phyloP scores from a whole-genome alignment of 257 asterid genomes.

The Anisodus tanguticus region DNA sequence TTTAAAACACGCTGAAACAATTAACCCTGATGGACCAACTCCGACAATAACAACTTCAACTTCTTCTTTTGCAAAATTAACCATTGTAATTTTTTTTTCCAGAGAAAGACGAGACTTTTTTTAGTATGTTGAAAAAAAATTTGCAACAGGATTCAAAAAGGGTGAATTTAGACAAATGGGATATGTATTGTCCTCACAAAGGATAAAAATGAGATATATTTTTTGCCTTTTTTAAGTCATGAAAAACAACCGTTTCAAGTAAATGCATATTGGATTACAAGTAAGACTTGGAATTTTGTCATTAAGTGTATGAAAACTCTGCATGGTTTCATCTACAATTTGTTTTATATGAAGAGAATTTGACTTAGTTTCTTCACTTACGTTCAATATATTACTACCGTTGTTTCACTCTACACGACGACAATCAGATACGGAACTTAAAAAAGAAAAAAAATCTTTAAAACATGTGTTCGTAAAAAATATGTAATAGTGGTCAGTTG shows the following conservation, averaged over 20 bases:
- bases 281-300: neutral
- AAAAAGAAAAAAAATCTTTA: neutral
- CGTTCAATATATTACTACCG: too few species aligned
- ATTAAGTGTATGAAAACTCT: neutral
- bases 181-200: neutral
- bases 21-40: constrained; percentile 69
- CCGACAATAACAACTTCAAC: constrained; percentile 49
- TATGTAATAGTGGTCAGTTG: too few species aligned
- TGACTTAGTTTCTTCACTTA: too few species aligned
- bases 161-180: neutral
- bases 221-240: neutral
- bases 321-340: neutral
- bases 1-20: constrained; percentile 62
- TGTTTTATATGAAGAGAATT: constrained; percentile 10
- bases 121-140: neutral
- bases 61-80: constrained; percentile 29
- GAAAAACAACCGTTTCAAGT: neutral
- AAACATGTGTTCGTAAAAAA: neutral
- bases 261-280: neutral
- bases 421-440: neutral
- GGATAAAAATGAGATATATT: neutral
- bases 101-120: neutral
- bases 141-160: neutral
- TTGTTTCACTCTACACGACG: neutral
- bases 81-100: neutral